A percentile compares a stretch with the other conserved stretches of the same genome.
Conservation (phyloP, 2,329 filamentous ascomycete genomes). For the Fonsecaea pugnacius region DNA sequence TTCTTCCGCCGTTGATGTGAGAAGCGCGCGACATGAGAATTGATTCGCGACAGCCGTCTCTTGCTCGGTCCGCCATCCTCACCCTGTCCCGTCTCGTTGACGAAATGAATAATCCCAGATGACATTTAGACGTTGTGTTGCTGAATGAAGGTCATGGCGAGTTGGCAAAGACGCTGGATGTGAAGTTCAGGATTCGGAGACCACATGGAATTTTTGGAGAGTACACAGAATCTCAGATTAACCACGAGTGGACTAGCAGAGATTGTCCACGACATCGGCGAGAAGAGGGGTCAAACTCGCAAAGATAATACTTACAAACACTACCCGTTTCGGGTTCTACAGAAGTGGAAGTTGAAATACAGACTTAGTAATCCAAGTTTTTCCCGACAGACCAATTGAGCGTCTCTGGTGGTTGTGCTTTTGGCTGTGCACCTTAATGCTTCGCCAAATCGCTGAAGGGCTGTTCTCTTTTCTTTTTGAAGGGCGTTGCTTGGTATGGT, state of each 20-base stretch:
- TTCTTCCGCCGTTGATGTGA: conserved; percentile 19
- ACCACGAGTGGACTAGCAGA: conserved; percentile 4
- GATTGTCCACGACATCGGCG: neutral
- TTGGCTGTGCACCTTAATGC: conserved; percentile 5
- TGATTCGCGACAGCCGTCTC: conserved; percentile 17
- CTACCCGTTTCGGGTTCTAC: conserved; percentile 13
- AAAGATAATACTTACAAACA: conserved; percentile 10
- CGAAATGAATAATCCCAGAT: conserved; percentile 17
- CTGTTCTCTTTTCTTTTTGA: neutral
- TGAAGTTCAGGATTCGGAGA: conserved; percentile 14
- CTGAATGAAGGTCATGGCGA: conserved; percentile 9
- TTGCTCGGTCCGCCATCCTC: conserved; percentile 9
- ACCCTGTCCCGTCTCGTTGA: conserved; percentile 18
- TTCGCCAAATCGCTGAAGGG: neutral
- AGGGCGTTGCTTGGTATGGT: neutral
- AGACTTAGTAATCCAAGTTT: conserved; percentile 14
- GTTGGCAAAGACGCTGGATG: conserved; percentile 2
- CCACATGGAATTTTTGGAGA: neutral
- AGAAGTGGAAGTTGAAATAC: neutral
- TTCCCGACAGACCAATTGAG: conserved; percentile 1
- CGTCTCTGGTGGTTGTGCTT: neutral
- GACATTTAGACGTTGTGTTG: conserved; percentile 1
- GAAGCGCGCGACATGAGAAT: conserved; percentile 18
- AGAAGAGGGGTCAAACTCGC: conserved; percentile 8
- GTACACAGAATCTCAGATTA: neutral